Evolutionary conservation across 2,329 filamentous ascomycete species (phyloP).

Genomic region (Nemania serpens): DNA sequence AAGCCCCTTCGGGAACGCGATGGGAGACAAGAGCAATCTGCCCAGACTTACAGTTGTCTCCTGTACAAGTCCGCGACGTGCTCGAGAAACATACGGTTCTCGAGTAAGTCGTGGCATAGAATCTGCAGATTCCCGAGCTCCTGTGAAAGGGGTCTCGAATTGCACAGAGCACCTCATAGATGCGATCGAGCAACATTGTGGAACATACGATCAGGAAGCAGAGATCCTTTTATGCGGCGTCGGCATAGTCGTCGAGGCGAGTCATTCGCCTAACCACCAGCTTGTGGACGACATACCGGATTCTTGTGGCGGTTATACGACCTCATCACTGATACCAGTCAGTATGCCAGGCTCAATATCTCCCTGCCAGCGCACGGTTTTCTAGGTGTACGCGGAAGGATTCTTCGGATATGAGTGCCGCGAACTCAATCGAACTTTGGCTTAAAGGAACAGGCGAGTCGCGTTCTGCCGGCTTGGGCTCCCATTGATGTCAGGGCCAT

Average conservation of each 20-base stretch:
- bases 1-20: neutral
- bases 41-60: constrained; percentile 20
- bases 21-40: constrained; percentile 17
- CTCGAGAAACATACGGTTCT: constrained; percentile 22
- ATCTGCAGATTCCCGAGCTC: constrained; percentile 9
- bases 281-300: neutral
- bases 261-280: neutral
- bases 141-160: constrained; percentile 25
- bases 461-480: constrained; percentile 12
- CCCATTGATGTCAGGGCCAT: constrained; percentile 4
- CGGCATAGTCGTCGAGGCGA: constrained; percentile 22
- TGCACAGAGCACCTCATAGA: constrained; percentile 20
- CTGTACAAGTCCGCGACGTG: constrained; percentile 22
- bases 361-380: constrained; percentile 13
- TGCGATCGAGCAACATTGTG: constrained; percentile 25
- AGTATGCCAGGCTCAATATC: constrained; percentile 20
- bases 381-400: constrained; percentile 25
- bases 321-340: neutral
- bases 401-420: constrained; percentile 15
- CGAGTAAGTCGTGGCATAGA: constrained; percentile 25
- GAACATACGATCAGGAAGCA: constrained; percentile 27
- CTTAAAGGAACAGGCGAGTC: constrained; percentile 1
- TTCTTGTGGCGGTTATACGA: neutral
- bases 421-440: neutral
- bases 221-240: constrained; percentile 26